These are phyloP conservation scores for Fusarium buharicum DNA, from an alignment of 2,329 filamentous ascomycete species.

Conservation along the genomic window DNA sequence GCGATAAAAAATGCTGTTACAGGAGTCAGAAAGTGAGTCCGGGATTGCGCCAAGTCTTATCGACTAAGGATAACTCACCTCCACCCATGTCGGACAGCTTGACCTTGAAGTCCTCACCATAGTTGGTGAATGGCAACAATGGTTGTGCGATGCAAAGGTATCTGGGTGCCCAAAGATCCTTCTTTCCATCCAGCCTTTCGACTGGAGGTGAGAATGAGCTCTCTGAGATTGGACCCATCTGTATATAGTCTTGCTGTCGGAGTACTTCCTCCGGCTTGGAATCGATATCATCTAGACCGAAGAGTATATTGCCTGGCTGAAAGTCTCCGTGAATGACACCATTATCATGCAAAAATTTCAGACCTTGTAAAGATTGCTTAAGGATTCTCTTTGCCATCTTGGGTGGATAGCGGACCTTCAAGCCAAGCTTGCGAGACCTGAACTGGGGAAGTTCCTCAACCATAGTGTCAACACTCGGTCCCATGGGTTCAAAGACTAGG, in stretches of 20 bases:
- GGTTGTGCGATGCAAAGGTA: constrained; percentile 24
- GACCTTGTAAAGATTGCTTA: constrained; percentile 3
- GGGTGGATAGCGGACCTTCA: constrained; percentile 18
- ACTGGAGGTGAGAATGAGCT: constrained; percentile 5
- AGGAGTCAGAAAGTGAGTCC: no score
- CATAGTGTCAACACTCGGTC: constrained; percentile 41
- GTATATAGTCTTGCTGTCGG: constrained; percentile 2
- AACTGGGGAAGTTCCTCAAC: constrained; percentile 16
- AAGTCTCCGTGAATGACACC: constrained; percentile 18
- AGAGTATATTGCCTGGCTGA: constrained; percentile 18
- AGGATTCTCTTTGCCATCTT: constrained; percentile 21
- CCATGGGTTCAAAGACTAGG: constrained; percentile 49
- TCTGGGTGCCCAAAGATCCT: constrained; percentile 22
- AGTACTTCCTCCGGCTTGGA: background rate
- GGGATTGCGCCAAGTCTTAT: no score
- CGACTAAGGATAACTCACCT: no score
- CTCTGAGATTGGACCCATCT: no score
- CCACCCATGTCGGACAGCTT: constrained; percentile 28
- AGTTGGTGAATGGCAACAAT: background rate
- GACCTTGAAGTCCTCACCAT: background rate
- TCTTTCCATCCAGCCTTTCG: constrained; percentile 16
- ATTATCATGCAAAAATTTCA: constrained; percentile 9
- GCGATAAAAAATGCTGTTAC: no score
- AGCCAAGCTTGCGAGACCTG: background rate
- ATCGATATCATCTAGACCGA: constrained; percentile 2